Base-by-base conservation (phyloP, 139 green algal genomes). In the Chlorella sp. region DNA sequence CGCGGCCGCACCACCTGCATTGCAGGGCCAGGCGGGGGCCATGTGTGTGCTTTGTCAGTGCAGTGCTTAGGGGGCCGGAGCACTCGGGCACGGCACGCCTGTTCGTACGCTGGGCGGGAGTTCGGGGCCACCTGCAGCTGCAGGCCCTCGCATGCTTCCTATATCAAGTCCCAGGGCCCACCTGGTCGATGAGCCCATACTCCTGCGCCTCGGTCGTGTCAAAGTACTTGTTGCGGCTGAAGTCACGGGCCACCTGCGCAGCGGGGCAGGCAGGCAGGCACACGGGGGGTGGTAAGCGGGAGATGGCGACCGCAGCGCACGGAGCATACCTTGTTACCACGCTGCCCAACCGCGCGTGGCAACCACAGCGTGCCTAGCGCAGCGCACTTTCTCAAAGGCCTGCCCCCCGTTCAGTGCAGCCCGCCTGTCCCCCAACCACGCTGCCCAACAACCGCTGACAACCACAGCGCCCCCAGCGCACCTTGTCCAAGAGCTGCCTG, bases 401-500 rank as follows among this genome's bases (percentile, higher is more conserved):
- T 71, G 64, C 64, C 64, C 64, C 64, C 7, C 28, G n/a, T 15
- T 22, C 73, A 53, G 15, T 4, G 24, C 77, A 34, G 28, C 42
- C 32, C 81, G 40, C 42, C 48, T 19, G 5, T 2, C 37, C 24
- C 81, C 22, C 53, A 7, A 24, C 53, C n/a, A n/a, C n/a, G n/a
- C n/a, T n/a, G n/a, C n/a, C n/a, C n/a, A n/a, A n/a, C 48, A 3
- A 22, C 48, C 81, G 18, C 32, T 48, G 7, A 24, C 48, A 24
- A 15, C 30, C 60, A 40, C 85, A 24, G 24, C 32, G 64, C n/a
- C 36, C 37, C n/a, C 57, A 36, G 40, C 81, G 22, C 79, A 97
- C 95, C 91, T 95, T 94, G 60, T 98, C 96, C 64, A 98, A 95
- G 32, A 95, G 92, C 92, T 98, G 95, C 61, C 96, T n/a, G n/a